Percentiles rank a stretch among this genome's conserved stretches.
These are phyloP conservation scores for Paxillus involutus DNA, from an alignment of 768 basidiomycete species.

Conservation along the genomic window DNA sequence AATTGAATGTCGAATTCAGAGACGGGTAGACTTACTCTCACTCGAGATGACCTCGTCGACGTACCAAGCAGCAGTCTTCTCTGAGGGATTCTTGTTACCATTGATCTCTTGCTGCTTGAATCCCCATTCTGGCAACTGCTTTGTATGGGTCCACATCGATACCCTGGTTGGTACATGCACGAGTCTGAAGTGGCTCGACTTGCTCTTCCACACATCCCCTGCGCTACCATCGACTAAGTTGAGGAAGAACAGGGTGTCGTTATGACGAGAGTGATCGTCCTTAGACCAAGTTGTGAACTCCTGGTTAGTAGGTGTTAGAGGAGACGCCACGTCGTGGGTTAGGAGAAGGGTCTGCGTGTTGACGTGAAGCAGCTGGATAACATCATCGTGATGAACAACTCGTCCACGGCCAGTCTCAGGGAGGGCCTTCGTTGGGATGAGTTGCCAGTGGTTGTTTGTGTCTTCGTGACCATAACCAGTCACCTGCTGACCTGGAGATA, in stretches of 20 bases:
- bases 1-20: conserved; percentile 2
- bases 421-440: conserved; percentile 92
- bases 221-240: conserved; percentile 70
- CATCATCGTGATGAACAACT: conserved; percentile 85
- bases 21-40: conserved; percentile 51
- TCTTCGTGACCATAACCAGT: conserved; percentile 95
- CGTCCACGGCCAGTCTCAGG: conserved; percentile 93
- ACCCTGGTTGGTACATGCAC: conserved; percentile 89
- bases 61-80: conserved; percentile 86
- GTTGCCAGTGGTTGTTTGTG: conserved; percentile 93
- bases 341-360: conserved; percentile 80
- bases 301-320: conserved; percentile 96
- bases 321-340: conserved; percentile 97
- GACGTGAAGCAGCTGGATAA: conserved; percentile 87
- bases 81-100: conserved; percentile 88
- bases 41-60: conserved; percentile 78
- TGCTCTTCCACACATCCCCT: conserved; percentile 88
- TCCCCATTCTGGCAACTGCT: conserved; percentile 92
- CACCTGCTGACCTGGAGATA: conserved; percentile 79
- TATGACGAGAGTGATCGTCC: conserved; percentile 73
- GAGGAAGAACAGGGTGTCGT: conserved; percentile 88
- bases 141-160: conserved; percentile 88
- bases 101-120: conserved; percentile 98
- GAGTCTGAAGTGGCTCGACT: conserved; percentile 90
- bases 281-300: conserved; percentile 94